Conservation (phyloP, 2,329 filamentous ascomycete genomes). For the Colletotrichum orchidophilum region DNA sequence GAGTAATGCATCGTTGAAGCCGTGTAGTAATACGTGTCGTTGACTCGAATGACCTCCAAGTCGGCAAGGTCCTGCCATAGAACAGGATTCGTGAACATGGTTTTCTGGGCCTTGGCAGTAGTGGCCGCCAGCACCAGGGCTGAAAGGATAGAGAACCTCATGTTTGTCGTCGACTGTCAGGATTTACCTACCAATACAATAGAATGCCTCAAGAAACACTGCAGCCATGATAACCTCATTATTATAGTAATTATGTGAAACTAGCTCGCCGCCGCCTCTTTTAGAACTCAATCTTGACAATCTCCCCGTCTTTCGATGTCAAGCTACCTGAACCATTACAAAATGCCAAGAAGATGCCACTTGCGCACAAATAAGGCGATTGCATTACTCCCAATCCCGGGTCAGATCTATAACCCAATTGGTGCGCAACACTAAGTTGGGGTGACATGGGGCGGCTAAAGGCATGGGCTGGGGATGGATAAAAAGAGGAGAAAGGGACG, state of each 20-base stretch:
- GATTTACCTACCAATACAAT: neutral
- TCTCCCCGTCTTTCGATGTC: neutral
- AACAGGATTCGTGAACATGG: conserved; percentile 55
- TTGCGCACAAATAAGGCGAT: conserved; percentile 29
- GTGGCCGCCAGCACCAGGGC: neutral
- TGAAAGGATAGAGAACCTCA: neutral
- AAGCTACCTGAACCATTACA: neutral
- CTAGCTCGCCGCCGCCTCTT: neutral
- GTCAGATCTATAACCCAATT: neutral
- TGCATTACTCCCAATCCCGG: neutral
- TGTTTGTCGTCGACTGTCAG: neutral
- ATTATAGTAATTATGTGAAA: neutral
- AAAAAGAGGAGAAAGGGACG: neutral
- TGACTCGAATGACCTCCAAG: conserved; percentile 55
- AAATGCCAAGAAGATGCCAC: conserved; percentile 7
- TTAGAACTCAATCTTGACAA: neutral
- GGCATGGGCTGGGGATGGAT: conserved; percentile 14
- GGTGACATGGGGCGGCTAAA: conserved; percentile 22
- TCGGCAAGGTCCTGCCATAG: conserved; percentile 62
- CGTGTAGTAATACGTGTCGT: conserved; percentile 54
- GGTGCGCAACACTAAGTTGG: conserved; percentile 20
- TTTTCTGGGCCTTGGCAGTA: neutral
- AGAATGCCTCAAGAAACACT: neutral
- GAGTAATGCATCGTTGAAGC: conserved; percentile 61
- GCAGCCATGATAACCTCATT: neutral